Evolutionary conservation across 2,329 filamentous ascomycete species (phyloP).

Genomic region (Tolypocladium guangdongense): DNA sequence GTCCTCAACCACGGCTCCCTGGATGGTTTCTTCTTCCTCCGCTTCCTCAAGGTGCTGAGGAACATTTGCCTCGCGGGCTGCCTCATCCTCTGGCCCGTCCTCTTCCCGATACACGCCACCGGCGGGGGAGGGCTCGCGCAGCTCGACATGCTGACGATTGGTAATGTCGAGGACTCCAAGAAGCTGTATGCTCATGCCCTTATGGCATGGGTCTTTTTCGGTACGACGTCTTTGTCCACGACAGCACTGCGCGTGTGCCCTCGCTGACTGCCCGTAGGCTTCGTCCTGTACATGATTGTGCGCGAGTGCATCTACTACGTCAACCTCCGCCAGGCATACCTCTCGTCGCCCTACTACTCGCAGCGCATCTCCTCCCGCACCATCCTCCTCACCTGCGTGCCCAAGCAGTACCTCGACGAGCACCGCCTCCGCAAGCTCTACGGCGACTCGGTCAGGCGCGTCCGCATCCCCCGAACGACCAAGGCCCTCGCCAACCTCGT

Average conservation of each 20-base stretch:
- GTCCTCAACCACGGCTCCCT: slow-evolving; percentile 85
- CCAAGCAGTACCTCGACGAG: slow-evolving; percentile 65
- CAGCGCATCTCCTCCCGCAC: slow-evolving; percentile 82
- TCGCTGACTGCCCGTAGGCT: slow-evolving; percentile 38
- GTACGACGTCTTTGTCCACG: slow-evolving; percentile 8
- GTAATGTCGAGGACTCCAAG: slow-evolving; percentile 52
- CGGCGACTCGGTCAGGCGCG: slow-evolving; percentile 65
- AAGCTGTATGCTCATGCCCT: slow-evolving; percentile 76
- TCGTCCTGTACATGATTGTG: slow-evolving; percentile 80
- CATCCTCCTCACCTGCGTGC: slow-evolving; percentile 80
- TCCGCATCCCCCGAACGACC: slow-evolving; percentile 76
- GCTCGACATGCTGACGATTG: slow-evolving; percentile 69
- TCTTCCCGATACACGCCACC: slow-evolving; percentile 79
- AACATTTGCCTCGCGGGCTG: slow-evolving; percentile 78
- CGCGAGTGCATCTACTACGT: slow-evolving; percentile 86
- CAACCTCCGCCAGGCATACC: slow-evolving; percentile 85
- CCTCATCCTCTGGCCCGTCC: slow-evolving; percentile 73
- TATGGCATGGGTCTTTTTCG: slow-evolving; percentile 67
- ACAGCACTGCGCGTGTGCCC: background rate
- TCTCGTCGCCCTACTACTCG: slow-evolving; percentile 73
- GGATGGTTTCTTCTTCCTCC: slow-evolving; percentile 83
- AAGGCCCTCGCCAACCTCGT: slow-evolving; percentile 72
- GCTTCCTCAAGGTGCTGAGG: slow-evolving; percentile 58
- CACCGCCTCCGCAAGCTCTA: slow-evolving; percentile 71
- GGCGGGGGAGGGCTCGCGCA: slow-evolving; percentile 55